Evolutionary conservation across 352 stramenopile species (phyloP), one percentile per base, ranked within the genome.

Genomic region (Globisporangium nodosum): DNA sequence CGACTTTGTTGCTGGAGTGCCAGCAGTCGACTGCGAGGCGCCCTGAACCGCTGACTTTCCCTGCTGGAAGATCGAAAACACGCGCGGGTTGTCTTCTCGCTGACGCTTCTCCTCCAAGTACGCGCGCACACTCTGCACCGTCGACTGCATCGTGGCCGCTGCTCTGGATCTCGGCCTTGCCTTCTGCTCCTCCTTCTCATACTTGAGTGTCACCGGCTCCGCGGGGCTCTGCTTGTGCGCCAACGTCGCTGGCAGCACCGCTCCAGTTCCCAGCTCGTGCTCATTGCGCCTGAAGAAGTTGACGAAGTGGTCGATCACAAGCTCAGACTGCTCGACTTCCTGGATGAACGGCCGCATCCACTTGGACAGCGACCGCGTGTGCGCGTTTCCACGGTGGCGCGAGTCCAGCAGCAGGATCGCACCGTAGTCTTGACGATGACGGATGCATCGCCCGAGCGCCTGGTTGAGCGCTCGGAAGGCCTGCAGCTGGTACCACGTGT

Each of bases 381-480:
- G 72, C 33, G 69, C 74, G 33, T 86, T 73, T 31, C 77, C 78
- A 4, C 80, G 76, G 66, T 92, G 83, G 5, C 85, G 74, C 3
- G 85, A 93, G 49, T 99, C 98, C 2, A 98, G 71, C 24, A 99
- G 75, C 31, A 99, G 71, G 47, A 99, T 97, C 39, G 90, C 85
- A 13, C 97, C 98, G 64, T 98, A 99, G 71, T 99, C 98, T 31
- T 88, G 73, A 5, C 90, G 87, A 70, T 99, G 98, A 30, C 98
- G 96, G 74, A 99, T 99, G 35, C 98, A 98, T 46, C 98, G 87
- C 1, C 98, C 98, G 18, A 99, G 83, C 12, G 97, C 97, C 80
- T 99, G 97, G 73, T 99, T 99, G 12, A 99, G 87, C 13, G 97
- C 97, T n/a, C 96, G 86, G 66, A 97, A 97, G 0, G 97, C 97